A percentile compares a stretch with the other conserved stretches of the same genome.
phyloP scores from a whole-genome alignment of 129 eudicot species.

The Centrapalus pauciflorus region DNA sequence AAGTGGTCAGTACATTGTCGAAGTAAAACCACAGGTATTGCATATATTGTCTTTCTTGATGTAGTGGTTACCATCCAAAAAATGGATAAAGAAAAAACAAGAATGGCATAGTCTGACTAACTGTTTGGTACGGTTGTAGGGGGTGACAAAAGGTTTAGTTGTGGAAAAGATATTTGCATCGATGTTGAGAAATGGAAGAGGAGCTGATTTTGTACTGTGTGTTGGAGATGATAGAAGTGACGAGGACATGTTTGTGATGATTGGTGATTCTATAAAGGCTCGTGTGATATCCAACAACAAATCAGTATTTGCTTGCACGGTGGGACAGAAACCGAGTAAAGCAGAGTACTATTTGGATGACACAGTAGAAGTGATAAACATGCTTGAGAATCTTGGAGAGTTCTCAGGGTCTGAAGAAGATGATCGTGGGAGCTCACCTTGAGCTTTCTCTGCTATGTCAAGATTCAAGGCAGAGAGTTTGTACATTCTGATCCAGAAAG shows the following conservation, averaged over 20 bases:
- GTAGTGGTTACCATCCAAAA: background rate
- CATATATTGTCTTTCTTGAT: background rate
- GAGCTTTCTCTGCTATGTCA: conserved; percentile 16
- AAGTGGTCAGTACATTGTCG: conserved; percentile 52
- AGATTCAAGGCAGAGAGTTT: conserved; percentile 16
- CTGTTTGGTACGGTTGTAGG: conserved; percentile 28
- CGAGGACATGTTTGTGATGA: conserved; percentile 70
- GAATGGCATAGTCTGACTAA: background rate
- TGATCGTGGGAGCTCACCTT: conserved; percentile 20
- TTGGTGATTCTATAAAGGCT: conserved; percentile 39
- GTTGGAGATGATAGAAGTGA: conserved; percentile 72
- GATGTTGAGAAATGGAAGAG: conserved; percentile 32
- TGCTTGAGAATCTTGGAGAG: conserved; percentile 58
- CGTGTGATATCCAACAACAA: conserved; percentile 32
- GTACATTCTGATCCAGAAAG: conserved; percentile 38
- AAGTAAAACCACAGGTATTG: conserved; percentile 59
- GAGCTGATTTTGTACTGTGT: conserved; percentile 69
- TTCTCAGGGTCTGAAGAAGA: conserved; percentile 31
- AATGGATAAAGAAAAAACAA: background rate
- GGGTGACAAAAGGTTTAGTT: conserved; percentile 58
- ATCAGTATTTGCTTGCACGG: conserved; percentile 56
- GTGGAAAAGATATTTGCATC: conserved; percentile 52
- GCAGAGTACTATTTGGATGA: conserved; percentile 66
- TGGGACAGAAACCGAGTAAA: conserved; percentile 62
- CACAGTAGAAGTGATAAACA: conserved; percentile 46